These are phyloP conservation scores for Beauveria asiatica DNA, from an alignment of 2,329 filamentous ascomycete genomes.

Conservation along the genomic window DNA sequence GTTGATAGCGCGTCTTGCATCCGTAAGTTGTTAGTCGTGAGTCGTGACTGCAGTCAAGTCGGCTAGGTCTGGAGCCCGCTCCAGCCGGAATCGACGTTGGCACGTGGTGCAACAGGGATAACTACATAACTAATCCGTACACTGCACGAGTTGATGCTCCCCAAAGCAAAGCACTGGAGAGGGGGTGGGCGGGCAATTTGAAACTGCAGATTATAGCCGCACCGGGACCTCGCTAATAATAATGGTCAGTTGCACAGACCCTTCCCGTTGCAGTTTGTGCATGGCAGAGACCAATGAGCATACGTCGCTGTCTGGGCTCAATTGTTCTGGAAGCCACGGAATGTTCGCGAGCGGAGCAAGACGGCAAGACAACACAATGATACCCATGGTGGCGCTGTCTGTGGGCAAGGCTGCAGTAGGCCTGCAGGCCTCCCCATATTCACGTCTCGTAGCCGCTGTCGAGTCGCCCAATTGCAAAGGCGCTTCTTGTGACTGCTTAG, in stretches of 20 bases:
- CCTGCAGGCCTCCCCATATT: background rate
- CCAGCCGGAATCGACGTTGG: slow-evolving; percentile 7
- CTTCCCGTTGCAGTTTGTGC: background rate
- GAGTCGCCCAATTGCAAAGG: background rate
- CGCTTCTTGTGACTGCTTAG: too few relatives aligned
- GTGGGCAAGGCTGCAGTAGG: background rate
- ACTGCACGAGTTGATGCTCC: background rate
- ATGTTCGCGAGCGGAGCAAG: background rate
- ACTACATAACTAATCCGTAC: too few relatives aligned
- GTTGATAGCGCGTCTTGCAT: background rate
- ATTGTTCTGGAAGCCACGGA: slow-evolving; percentile 3
- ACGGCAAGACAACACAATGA: background rate
- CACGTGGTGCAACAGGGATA: slow-evolving; percentile 12
- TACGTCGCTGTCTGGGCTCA: background rate
- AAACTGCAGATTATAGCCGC: too few relatives aligned
- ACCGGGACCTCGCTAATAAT: too few relatives aligned
- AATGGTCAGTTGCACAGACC: background rate
- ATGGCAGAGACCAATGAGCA: background rate
- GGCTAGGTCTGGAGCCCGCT: background rate
- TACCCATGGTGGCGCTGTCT: too few relatives aligned
- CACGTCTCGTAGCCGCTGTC: background rate
- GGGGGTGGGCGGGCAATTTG: too few relatives aligned
- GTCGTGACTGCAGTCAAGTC: background rate
- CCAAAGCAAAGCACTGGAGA: background rate
- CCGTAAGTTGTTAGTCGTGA: background rate